Evolutionary conservation across 768 basidiomycete genomes (phyloP).

Genomic region (Porphyrellus cyaneotinctus): DNA sequence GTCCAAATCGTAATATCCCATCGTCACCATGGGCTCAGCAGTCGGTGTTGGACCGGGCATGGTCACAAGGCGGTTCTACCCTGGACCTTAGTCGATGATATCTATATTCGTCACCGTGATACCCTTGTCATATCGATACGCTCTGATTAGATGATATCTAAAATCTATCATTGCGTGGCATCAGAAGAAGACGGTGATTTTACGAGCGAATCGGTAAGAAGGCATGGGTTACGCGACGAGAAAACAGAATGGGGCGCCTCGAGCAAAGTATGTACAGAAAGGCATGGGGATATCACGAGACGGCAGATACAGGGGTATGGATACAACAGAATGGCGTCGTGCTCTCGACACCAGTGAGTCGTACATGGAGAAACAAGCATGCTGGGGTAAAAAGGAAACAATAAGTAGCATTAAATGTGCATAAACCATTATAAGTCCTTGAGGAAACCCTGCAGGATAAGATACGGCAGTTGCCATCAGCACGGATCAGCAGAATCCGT

Average conservation of each 20-base stretch:
- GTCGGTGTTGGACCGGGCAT: conserved; percentile 40
- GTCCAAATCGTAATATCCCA: conserved; percentile 37
- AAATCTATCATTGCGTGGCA: conserved; percentile 20
- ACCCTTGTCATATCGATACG: not conserved
- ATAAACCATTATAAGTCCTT: conserved; percentile 29
- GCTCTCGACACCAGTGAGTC: conserved; percentile 1
- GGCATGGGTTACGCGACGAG: conserved; percentile 4
- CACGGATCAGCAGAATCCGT: not conserved
- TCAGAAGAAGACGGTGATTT: not conserved
- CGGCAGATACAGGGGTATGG: conserved; percentile 21
- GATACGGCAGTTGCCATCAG: not conserved
- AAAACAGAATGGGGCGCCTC: not conserved
- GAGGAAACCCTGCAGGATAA: conserved; percentile 10
- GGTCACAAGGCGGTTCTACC: conserved; percentile 38
- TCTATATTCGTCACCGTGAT: conserved; percentile 6
- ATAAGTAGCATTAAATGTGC: conserved; percentile 33
- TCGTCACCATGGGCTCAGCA: conserved; percentile 40
- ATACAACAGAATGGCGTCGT: conserved; percentile 19
- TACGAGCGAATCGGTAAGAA: not conserved
- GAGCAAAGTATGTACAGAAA: not conserved
- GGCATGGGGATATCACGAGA: conserved; percentile 20
- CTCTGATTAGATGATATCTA: not conserved
- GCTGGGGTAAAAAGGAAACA: not conserved
- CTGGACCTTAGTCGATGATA: conserved; percentile 38
- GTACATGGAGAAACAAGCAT: conserved; percentile 1